Evolutionary conservation across 768 basidiomycete genomes (phyloP).

Genomic region (Tephrocybe sp.): DNA sequence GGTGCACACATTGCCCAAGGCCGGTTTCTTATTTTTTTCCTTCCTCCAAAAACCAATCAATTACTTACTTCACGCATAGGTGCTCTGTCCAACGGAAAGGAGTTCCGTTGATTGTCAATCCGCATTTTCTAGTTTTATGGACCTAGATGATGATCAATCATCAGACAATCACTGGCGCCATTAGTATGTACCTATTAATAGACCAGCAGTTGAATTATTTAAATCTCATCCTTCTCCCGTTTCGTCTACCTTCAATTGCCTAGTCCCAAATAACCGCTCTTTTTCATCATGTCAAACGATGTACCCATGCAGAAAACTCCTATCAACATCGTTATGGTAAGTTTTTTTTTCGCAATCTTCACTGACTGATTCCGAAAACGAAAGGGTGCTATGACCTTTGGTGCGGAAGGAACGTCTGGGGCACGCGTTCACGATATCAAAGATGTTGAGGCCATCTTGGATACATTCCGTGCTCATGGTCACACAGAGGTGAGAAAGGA

Average conservation of each 20-base stretch:
- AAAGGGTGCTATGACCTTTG: conserved; percentile 47
- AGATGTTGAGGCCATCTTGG: conserved; percentile 44
- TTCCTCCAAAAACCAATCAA: too few species aligned
- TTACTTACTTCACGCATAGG: too few species aligned
- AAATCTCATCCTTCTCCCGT: too few species aligned
- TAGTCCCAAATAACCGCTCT: not conserved
- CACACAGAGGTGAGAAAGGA: conserved; percentile 31
- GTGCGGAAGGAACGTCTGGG: conserved; percentile 35
- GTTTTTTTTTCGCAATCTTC: not conserved
- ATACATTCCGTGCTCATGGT: conserved; percentile 49
- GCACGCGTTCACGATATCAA: conserved; percentile 40
- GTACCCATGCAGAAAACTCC: conserved; percentile 32
- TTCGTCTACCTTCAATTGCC: not conserved
- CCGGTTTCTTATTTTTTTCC: too few species aligned
- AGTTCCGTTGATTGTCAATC: too few species aligned
- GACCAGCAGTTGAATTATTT: too few species aligned
- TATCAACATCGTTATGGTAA: conserved; percentile 53
- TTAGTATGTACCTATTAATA: too few species aligned
- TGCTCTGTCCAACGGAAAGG: too few species aligned
- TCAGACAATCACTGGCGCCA: too few species aligned
- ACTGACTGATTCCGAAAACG: not conserved
- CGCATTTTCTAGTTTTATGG: too few species aligned
- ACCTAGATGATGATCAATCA: too few species aligned
- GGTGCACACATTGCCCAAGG: too few species aligned
- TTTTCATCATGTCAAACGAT: conserved; percentile 19